Conservation (phyloP, 768 basidiomycete genomes). For the Heimioporus sp. region DNA sequence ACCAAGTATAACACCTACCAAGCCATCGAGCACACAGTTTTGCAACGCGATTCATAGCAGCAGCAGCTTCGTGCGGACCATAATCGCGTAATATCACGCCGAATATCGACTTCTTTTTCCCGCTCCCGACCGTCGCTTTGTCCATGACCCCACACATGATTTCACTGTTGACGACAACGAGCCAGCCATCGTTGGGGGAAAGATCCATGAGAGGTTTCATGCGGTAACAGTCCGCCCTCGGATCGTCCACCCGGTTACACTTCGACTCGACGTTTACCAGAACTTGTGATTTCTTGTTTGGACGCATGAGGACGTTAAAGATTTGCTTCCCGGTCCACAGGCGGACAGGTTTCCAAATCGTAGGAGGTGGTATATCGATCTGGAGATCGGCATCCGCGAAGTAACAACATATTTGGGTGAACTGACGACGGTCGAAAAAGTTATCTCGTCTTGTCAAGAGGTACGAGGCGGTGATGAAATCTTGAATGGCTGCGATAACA, state of each 20-base stretch:
- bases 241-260: constrained; percentile 87
- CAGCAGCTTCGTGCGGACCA: constrained; percentile 90
- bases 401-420: constrained; percentile 96
- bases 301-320: constrained; percentile 96
- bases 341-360: constrained; percentile 88
- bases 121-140: constrained; percentile 95
- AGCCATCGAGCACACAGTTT: constrained; percentile 95
- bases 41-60: constrained; percentile 93
- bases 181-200: constrained; percentile 96
- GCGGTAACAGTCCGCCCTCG: constrained; percentile 59
- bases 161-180: constrained; percentile 95
- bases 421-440: constrained; percentile 91
- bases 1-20: constrained; percentile 44
- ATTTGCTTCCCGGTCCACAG: constrained; percentile 99
- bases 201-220: constrained; percentile 75
- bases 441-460: constrained; percentile 90
- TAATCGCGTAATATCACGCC: constrained; percentile 97
- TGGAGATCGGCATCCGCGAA: constrained; percentile 87
- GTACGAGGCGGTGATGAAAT: constrained; percentile 98
- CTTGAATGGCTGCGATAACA: constrained; percentile 98
- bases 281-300: constrained; percentile 79
- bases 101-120: constrained; percentile 99
- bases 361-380: constrained; percentile 94
- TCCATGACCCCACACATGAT: constrained; percentile 99
- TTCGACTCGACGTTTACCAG: constrained; percentile 95